A percentile compares a stretch with the other conserved stretches of the same genome.
These are phyloP conservation scores for Chenopodium formosanum DNA, from an alignment of 148 eudicot species.

Conservation along the genomic window DNA sequence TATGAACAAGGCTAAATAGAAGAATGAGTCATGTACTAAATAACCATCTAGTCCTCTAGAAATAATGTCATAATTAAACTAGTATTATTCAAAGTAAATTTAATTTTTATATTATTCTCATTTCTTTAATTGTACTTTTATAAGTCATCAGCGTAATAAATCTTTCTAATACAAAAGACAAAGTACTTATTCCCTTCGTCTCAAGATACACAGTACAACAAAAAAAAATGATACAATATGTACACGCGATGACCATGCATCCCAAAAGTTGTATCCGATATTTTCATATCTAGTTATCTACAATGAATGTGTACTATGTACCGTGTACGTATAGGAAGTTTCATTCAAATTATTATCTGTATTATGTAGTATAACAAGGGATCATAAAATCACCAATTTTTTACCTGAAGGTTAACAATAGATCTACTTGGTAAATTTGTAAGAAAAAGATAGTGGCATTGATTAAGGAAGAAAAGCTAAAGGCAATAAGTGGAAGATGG, in stretches of 20 bases:
- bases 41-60: background rate
- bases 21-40: slow-evolving; percentile 1
- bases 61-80: no score
- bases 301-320: no score
- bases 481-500: slow-evolving; percentile 5
- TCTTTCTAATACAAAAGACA: no score
- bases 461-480: slow-evolving; percentile 25
- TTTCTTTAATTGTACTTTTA: background rate
- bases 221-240: no score
- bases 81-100: no score
- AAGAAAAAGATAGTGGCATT: slow-evolving; percentile 4
- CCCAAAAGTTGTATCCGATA: no score
- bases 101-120: no score
- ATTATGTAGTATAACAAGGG: background rate
- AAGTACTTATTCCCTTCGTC: no score
- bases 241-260: no score
- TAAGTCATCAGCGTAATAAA: background rate
- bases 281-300: no score
- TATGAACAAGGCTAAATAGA: background rate
- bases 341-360: background rate
- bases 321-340: no score
- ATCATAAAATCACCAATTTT: background rate
- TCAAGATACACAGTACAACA: no score
- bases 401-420: background rate
- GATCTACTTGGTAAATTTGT: background rate